Evolutionary conservation across 169 alveolate genomes (phyloP).

Genomic region (Perkinsus olseni): DNA sequence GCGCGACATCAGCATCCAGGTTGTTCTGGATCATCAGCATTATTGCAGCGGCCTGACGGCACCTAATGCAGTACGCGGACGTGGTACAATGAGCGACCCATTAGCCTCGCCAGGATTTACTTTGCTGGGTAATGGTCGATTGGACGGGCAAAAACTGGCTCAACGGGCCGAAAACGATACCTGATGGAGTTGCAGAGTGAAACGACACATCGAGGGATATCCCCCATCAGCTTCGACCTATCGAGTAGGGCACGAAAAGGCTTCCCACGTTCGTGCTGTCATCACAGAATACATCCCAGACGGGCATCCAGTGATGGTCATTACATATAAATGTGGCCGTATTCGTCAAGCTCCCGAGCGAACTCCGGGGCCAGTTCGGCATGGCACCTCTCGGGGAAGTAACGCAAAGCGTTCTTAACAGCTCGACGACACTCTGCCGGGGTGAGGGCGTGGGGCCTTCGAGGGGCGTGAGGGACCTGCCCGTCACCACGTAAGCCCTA

Average conservation of each 20-base stretch:
- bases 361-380: constrained; percentile 24
- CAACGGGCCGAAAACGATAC: constrained; percentile 32
- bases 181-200: background rate
- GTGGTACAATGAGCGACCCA: too few relatives aligned
- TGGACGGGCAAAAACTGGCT: constrained; percentile 30
- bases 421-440: constrained; percentile 29
- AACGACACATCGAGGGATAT: background rate
- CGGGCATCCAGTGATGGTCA: background rate
- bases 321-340: constrained; percentile 49
- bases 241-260: background rate
- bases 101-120: constrained; percentile 17
- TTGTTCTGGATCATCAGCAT: constrained; percentile 49
- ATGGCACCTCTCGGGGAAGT: constrained; percentile 35
- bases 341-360: constrained; percentile 23
- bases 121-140: constrained; percentile 29
- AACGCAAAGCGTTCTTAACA: constrained; percentile 44
- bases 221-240: background rate
- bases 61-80: background rate
- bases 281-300: too few relatives aligned
- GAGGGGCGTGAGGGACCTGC: constrained; percentile 40
- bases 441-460: constrained; percentile 25
- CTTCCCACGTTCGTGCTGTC: too few relatives aligned
- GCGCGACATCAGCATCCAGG: constrained; percentile 44
- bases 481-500: background rate
- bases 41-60: constrained; percentile 8